Evolutionary conservation across 1,139 yeast genomes (phyloP).

Genomic region (Lodderomyces jiufengensis): DNA sequence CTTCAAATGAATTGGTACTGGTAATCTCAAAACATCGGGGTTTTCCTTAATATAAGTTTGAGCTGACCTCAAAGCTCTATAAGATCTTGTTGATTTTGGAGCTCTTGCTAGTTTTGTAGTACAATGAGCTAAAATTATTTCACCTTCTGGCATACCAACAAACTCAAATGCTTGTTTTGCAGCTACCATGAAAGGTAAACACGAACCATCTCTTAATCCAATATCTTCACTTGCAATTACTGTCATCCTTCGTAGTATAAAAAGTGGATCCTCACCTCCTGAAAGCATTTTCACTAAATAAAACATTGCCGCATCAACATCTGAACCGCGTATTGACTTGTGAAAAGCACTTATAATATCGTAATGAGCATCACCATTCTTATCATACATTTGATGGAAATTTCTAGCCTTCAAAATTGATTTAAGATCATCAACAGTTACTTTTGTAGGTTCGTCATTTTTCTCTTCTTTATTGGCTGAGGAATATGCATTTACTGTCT

Average conservation of each 20-base stretch:
- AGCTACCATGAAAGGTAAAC: constrained; percentile 83
- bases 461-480: constrained; percentile 30
- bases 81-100: constrained; percentile 79
- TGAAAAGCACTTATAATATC: constrained; percentile 94
- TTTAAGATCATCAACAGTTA: constrained; percentile 34
- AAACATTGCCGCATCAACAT: constrained; percentile 85
- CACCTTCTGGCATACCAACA: constrained; percentile 97
- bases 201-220: constrained; percentile 76
- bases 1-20: constrained; percentile 77
- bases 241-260: constrained; percentile 88
- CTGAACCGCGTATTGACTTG: constrained; percentile 82
- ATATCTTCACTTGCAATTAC: constrained; percentile 90
- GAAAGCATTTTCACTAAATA: constrained; percentile 82
- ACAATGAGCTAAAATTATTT: constrained; percentile 84
- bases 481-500: constrained; percentile 41
- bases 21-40: constrained; percentile 60
- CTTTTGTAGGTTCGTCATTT: constrained; percentile 18
- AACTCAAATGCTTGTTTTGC: constrained; percentile 85
- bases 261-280: constrained; percentile 93
- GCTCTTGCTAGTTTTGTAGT: constrained; percentile 85
- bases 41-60: constrained; percentile 55
- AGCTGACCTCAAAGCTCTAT: constrained; percentile 70
- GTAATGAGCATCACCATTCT: constrained; percentile 88
- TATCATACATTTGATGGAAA: constrained; percentile 69
- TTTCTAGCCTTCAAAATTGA: constrained; percentile 35